Percentiles rank a stretch among this genome's conserved stretches.
phyloP scores from a whole-genome alignment of 176 grass and related monocot species.

The Melocanna baccifera region DNA sequence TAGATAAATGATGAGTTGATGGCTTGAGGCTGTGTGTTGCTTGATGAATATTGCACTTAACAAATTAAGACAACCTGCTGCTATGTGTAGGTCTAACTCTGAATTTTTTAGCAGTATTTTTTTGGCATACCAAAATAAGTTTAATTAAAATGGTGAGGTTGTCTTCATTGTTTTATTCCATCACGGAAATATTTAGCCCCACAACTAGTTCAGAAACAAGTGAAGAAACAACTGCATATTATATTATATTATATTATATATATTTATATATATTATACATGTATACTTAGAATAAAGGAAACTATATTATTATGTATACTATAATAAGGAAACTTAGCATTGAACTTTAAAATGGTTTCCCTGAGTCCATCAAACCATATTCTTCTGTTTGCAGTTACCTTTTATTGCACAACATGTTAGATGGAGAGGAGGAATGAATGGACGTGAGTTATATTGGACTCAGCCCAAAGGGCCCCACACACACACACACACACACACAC shows the following conservation, averaged over 20 bases:
- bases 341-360: too few relatives aligned
- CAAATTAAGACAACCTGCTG: background rate
- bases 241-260: too few relatives aligned
- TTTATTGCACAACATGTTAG: background rate
- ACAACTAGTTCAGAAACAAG: background rate
- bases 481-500: too few relatives aligned
- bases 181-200: background rate
- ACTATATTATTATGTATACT: too few relatives aligned
- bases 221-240: background rate
- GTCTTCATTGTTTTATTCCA: background rate
- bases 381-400: background rate
- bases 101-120: background rate
- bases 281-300: background rate
- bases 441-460: too few relatives aligned
- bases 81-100: background rate
- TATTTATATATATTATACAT: slow-evolving; percentile 11
- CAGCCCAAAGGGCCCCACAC: too few relatives aligned
- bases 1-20: background rate
- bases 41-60: background rate
- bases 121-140: background rate
- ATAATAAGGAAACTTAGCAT: too few relatives aligned
- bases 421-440: too few relatives aligned
- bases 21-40: background rate
- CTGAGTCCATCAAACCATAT: background rate
- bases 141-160: background rate